A percentile compares a stretch with the other conserved stretches of the same genome.
phyloP scores from a whole-genome alignment of 2,329 filamentous ascomycete species.

The Monilinia fructicola region DNA sequence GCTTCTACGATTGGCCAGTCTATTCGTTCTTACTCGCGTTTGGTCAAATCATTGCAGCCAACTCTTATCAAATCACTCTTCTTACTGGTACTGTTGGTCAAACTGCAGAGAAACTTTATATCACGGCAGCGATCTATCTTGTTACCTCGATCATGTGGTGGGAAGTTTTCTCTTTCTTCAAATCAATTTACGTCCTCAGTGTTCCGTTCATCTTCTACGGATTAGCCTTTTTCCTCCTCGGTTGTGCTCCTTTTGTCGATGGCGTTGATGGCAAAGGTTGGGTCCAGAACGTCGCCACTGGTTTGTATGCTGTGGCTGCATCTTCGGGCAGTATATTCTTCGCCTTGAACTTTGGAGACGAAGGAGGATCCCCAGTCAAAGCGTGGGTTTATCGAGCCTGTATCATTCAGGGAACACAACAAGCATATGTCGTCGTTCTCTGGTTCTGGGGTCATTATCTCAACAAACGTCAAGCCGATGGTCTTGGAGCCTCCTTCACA shows the following conservation, averaged over 20 bases:
- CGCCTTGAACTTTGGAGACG: conserved; percentile 64
- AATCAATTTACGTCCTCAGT: conserved; percentile 48
- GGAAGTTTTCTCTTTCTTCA: conserved; percentile 57
- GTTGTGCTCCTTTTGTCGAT: conserved; percentile 55
- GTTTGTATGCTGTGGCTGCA: conserved; percentile 61
- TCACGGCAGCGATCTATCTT: conserved; percentile 59
- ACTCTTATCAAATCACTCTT: conserved; percentile 68
- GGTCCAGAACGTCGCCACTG: conserved; percentile 56
- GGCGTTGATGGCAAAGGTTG: conserved; percentile 47
- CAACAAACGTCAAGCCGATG: conserved; percentile 19
- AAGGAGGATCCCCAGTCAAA: conserved; percentile 61
- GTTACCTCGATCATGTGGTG: conserved; percentile 61
- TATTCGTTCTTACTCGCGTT: conserved; percentile 60
- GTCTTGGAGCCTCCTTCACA: conserved; percentile 43
- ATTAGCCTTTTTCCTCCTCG: conserved; percentile 62
- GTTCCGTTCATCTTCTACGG: conserved; percentile 61
- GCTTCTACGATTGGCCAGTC: conserved; percentile 63
- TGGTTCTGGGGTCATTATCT: conserved; percentile 65
- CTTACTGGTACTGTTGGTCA: conserved; percentile 62
- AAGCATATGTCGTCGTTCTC: conserved; percentile 62
- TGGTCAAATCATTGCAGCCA: conserved; percentile 63
- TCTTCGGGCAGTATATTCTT: conserved; percentile 65
- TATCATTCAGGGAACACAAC: conserved; percentile 65
- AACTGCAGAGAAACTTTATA: conserved; percentile 58
- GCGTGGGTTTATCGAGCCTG: conserved; percentile 68